A percentile compares a stretch with the other conserved stretches of the same genome.
These are phyloP conservation scores for Plasmodium adleri DNA, from an alignment of 169 alveolate species.

Conservation along the genomic window DNA sequence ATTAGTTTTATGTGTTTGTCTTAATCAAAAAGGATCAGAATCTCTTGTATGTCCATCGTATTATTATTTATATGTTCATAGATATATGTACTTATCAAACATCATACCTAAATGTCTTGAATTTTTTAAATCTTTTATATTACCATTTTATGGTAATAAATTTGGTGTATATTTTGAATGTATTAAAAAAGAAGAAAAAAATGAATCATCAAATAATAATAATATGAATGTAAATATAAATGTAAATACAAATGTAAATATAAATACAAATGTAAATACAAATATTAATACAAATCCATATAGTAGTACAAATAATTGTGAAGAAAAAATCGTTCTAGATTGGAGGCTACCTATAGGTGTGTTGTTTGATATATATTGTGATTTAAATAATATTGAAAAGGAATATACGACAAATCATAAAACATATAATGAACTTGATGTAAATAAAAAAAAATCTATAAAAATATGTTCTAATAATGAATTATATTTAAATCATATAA, in stretches of 20 bases:
- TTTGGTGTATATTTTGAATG: slow-evolving; percentile 68
- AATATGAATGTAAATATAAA: background rate
- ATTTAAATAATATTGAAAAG: slow-evolving; percentile 6
- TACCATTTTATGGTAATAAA: slow-evolving; percentile 59
- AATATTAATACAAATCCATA: background rate
- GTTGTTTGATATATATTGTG: slow-evolving; percentile 61
- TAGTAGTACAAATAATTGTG: background rate
- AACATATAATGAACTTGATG: no score
- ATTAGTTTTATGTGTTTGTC: slow-evolving; percentile 46
- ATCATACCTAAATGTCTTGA: slow-evolving; percentile 71
- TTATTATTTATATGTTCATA: slow-evolving; percentile 54
- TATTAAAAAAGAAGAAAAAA: background rate
- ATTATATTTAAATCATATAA: slow-evolving; percentile 36
- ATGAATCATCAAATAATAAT: background rate
- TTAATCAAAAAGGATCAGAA: slow-evolving; percentile 41
- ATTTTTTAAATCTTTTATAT: slow-evolving; percentile 54
- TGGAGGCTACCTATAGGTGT: slow-evolving; percentile 76
- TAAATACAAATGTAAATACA: background rate
- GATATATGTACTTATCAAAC: slow-evolving; percentile 68
- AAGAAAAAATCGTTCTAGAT: slow-evolving; percentile 42
- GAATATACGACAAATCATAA: background rate
- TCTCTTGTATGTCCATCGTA: slow-evolving; percentile 44
- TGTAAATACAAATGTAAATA: no score
- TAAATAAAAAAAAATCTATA: background rate
- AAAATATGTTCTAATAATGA: slow-evolving; percentile 30